Evolutionary conservation across 345 rosid genomes (phyloP).

Genomic region (Mangifera indica): DNA sequence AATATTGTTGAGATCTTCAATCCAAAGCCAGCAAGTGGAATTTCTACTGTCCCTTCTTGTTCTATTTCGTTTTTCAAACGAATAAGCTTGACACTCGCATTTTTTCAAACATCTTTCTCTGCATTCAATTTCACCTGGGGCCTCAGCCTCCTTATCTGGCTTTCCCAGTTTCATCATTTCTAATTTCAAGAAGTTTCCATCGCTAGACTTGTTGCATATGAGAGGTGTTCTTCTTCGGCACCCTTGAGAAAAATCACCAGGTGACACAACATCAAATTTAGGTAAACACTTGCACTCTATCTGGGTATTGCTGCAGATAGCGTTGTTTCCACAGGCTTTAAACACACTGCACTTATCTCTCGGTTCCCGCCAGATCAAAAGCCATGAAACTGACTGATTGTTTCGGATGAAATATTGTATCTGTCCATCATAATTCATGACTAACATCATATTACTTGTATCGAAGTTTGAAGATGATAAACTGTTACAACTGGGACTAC

Average conservation of each 20-base stretch:
- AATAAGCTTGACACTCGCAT: constrained; percentile 63
- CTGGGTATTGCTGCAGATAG: constrained; percentile 48
- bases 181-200: constrained; percentile 38
- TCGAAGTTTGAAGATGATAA: neutral
- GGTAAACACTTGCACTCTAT: constrained; percentile 51
- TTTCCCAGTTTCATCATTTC: constrained; percentile 54
- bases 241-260: constrained; percentile 37
- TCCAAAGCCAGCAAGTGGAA: constrained; percentile 63
- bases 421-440: constrained; percentile 38
- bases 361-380: constrained; percentile 41
- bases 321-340: constrained; percentile 47
- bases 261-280: constrained; percentile 42
- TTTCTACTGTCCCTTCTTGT: constrained; percentile 14
- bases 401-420: constrained; percentile 34
- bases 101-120: constrained; percentile 45
- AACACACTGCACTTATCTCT: constrained; percentile 43
- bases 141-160: constrained; percentile 37
- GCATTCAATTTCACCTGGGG: constrained; percentile 43
- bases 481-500: neutral
- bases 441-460: constrained; percentile 29
- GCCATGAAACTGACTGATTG: constrained; percentile 27
- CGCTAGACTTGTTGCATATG: neutral
- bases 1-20: constrained; percentile 46
- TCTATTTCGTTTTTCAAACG: constrained; percentile 33
- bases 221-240: constrained; percentile 29